These are phyloP conservation scores for Coleophoma crateriformis DNA, from an alignment of 2,329 filamentous ascomycete species.

Conservation along the genomic window DNA sequence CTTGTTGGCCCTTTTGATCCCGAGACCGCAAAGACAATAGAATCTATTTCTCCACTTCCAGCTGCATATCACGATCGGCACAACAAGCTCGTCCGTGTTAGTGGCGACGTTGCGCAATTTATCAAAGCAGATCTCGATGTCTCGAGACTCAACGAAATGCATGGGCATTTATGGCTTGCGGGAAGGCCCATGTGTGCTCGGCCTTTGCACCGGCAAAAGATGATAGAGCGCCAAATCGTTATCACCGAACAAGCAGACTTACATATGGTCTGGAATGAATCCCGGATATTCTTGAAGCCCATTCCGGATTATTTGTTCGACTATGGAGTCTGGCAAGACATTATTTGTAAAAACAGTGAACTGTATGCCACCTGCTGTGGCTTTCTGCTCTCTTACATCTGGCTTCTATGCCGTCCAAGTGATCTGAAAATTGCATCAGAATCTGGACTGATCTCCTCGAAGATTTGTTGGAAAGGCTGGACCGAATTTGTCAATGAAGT, in stretches of 20 bases:
- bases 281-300: conserved; percentile 28
- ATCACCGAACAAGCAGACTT: conserved; percentile 28
- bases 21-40: too few species aligned
- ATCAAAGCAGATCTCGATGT: too few species aligned
- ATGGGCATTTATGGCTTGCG: conserved; percentile 8
- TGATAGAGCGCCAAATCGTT: conserved; percentile 24
- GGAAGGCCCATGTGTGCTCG: conserved; percentile 4
- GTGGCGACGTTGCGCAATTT: too few species aligned
- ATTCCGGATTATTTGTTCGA: conserved; percentile 24
- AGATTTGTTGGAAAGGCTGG: conserved; percentile 18
- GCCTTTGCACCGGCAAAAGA: conserved; percentile 25
- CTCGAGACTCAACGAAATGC: conserved; percentile 5
- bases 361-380: background rate
- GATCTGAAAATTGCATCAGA: conserved; percentile 30
- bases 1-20: too few species aligned
- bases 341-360: conserved; percentile 1
- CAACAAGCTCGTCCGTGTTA: too few species aligned
- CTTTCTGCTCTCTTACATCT: conserved; percentile 27
- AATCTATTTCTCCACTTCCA: too few species aligned
- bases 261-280: conserved; percentile 27
- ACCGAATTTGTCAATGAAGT: conserved; percentile 10
- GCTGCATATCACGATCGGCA: too few species aligned
- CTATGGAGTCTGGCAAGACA: conserved; percentile 17
- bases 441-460: conserved; percentile 19
- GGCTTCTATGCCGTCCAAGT: conserved; percentile 26